Base-by-base conservation (phyloP, 2,329 filamentous ascomycete genomes). In the Aspergillus sp. region DNA sequence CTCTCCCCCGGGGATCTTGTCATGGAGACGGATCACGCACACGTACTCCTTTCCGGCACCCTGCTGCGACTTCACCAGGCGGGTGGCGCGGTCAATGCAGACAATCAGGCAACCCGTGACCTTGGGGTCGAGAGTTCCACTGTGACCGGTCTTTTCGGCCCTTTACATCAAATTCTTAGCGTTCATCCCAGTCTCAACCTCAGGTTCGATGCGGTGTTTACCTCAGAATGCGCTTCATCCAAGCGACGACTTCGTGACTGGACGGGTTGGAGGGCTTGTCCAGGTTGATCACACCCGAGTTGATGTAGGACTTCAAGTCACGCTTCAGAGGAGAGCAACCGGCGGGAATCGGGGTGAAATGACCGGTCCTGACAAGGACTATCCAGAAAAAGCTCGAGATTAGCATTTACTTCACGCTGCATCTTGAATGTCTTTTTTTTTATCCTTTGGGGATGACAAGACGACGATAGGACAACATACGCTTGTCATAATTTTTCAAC, bases 31-130 rank as follows among this genome's bases (percentile, higher is more conserved):
- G 67, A 97, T 91, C 56, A 99, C 91, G 68, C 89, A 92, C 49
- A 97, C 92, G 73, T 99, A 99, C 80, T 99, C 94, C 81, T 99
- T 99, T 83, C 94, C 94, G 57, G 94, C 94, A 69, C 93, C 92
- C 77, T 99, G 94, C 78, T 99, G 94, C 49, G 92, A 96, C 83
- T 99, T 99, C 74, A 99, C 94, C 53, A 99, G 86, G 68, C 94
- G 89, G 61, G 94, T 99, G 50, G 94, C 94, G 69, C 94, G 91
- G 78, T 97, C 94, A 71, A 97, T 89, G 76, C 90, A 95, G 70
- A 95, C 90, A 71, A 96, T 96, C 71, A 96, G 78, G 76, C 91
- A 96, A 66, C 92, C 92, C 45, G 92, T 99, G 69, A 99, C 94
- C 79, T 97, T 97, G 70, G 93, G 93, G 73, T 99, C 94, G 66